Base-by-base conservation (phyloP, 2,329 filamentous ascomycete species). In the Aureobasidium leucospermi region DNA sequence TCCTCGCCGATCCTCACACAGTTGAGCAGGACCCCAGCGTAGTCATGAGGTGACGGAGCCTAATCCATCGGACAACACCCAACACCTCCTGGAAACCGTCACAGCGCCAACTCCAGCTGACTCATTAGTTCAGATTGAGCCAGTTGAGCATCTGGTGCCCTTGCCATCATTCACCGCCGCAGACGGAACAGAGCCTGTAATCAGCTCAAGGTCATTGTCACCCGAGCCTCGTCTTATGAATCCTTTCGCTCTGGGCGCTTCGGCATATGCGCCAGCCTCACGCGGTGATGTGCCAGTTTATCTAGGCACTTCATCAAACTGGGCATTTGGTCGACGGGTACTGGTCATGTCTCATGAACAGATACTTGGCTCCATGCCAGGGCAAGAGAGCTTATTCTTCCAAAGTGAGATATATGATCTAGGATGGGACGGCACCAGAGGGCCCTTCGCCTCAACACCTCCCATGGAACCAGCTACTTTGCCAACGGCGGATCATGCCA, bases 291-390 rank as follows among this genome's bases (percentile, higher is more conserved):
- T 36, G 15, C 34, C 19, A 81, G 79, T 74, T 58, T 82, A 81
- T 60, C 71, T 83, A 8, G 80, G 80, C 1, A 79, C 78, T 1
- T 82, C 80, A 0, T 83, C 81, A 1, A 83, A 81, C 48, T 83
- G 81, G 81, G 79, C 79, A 0, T 83, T 82, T 52, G 75, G 75
- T 29, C 71, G 79, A 7, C 74, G 77, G 16, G 74, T 81, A 1
- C 69, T 83, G n/a, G 74, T 71, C 29, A 72, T 81, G 55, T 75
- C 76, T 0, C 76, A 81, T 49, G 75, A 80, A 60, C 72, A 76
- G 56, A 69, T 80, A 19, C 73, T 76, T 51, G 71, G 75, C 82
- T 81, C 45, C 79, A 83, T 56, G 79, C 78, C 1, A 71, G 72
- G 8, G 75, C 77, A 0, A 84, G 83, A 48, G 75, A 82, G 28